Evolutionary conservation across 257 asterid species (phyloP), one percentile per base, ranked within the genome.

Genomic region (Solanum tacnaense): DNA sequence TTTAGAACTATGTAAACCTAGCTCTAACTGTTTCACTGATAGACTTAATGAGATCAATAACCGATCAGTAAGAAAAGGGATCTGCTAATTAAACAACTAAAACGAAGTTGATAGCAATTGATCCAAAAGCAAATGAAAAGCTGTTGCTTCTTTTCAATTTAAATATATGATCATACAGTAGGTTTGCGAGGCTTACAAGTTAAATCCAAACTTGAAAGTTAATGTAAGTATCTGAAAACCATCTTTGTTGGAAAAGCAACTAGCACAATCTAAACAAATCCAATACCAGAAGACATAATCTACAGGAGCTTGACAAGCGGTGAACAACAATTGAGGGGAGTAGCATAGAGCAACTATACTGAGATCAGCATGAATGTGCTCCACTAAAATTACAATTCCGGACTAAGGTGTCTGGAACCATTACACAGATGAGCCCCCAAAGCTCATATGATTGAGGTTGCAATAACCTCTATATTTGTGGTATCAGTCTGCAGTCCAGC

Each of bases 401-500:
- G 85, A 82, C 84, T n/a, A 56, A 39, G 9, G 67, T 81, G n/a
- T 56, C 38, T 35, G 81, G 87, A 92, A 85, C 74, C 85, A 87
- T 79, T 83, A 83, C 86, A 74, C 87, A 49, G 88, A 72, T 34
- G 86, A 89, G 90, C 89, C 86, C 83, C 79, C 41, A 84, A 82
- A 87, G 79, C 81, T 46, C 73, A 4, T 70, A 4, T 70, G 88
- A 67, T 58, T 65, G 52, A 74, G 49, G 79, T 83, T 65, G 79
- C 25, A 65, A 25, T 86, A 44, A 70, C 78, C 86, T 84, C 87
- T 87, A 11, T 71, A 25, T 29, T 38, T n/a, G 13, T 6, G 78
- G 72, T 49, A 31, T 92, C 86, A 95, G 89, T 95, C 98, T 1
- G 98, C 98, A 5, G 96, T 93, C 98, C 98, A 95, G 94, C 98